A percentile compares a stretch with the other conserved stretches of the same genome.
These are phyloP conservation scores for Batkoa obscura DNA, from an alignment of 371 early-diverging fungal genomes.

Conservation along the genomic window DNA sequence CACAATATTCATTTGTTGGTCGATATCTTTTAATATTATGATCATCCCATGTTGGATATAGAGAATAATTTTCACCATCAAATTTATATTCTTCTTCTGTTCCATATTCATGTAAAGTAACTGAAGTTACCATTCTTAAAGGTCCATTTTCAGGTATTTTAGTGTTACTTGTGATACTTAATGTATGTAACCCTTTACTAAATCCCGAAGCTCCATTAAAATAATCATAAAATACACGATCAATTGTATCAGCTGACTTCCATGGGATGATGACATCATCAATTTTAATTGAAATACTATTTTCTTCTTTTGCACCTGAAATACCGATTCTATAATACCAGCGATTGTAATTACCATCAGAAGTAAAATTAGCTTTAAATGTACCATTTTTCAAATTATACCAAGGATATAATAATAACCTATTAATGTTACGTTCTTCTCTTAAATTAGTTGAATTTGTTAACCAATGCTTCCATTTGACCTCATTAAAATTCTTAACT, in stretches of 20 bases:
- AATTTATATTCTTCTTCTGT: slow-evolving; percentile 13
- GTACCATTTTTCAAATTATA: slow-evolving; percentile 27
- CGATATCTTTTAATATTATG: slow-evolving; percentile 18
- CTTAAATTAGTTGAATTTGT: slow-evolving; percentile 11
- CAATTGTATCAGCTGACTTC: slow-evolving; percentile 22
- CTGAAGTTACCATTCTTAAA: slow-evolving; percentile 30
- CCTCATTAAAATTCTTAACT: slow-evolving; percentile 8
- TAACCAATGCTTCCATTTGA: slow-evolving; percentile 32
- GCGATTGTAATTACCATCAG: slow-evolving; percentile 19
- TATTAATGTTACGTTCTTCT: slow-evolving; percentile 15
- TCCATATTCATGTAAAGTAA: slow-evolving; percentile 28
- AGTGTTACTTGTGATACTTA: background rate
- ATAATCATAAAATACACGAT: slow-evolving; percentile 25
- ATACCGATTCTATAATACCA: slow-evolving; percentile 25
- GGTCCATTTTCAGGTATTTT: slow-evolving; percentile 13
- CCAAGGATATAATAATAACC: slow-evolving; percentile 28
- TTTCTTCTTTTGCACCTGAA: slow-evolving; percentile 24
- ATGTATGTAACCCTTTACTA: slow-evolving; percentile 1
- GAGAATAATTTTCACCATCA: slow-evolving; percentile 17
- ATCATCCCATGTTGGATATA: slow-evolving; percentile 23
- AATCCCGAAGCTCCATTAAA: background rate
- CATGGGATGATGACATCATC: slow-evolving; percentile 24
- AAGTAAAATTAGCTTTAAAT: slow-evolving; percentile 22
- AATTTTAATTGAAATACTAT: slow-evolving; percentile 12
- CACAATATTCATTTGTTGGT: slow-evolving; percentile 28